Evolutionary conservation across 768 basidiomycete species (phyloP), one percentile per base, ranked within the genome.

Genomic region (Kwoniella mangroviensis): DNA sequence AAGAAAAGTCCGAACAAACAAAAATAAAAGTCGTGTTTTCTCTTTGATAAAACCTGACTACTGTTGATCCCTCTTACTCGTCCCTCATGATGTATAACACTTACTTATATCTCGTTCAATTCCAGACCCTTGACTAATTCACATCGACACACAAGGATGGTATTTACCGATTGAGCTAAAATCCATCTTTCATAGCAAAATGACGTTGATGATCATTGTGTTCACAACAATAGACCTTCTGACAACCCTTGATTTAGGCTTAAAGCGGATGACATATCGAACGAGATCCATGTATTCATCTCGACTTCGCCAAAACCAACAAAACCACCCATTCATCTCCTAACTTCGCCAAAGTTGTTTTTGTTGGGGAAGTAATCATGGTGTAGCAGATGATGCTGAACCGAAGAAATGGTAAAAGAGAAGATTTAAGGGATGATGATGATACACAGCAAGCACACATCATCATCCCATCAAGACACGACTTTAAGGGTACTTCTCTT

Each of bases 381-480:
- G 12, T 57, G 28, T 13, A 21, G 4, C 34, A 34, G 34, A 34
- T 34, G 34, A 34, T 34, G 34, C 34, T 57, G 56, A 34, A 17
- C 19, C 22, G 13, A 10, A 17, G 15, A 13, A 57, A 57, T 4
- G 26, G 22, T 24, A 26, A 26, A 13, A 26, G 26, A 57, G 13
- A 4, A 34, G 6, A 24, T 13, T 26, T 57, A 57, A 26, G 26
- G 24, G 4, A 34, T n/a, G 22, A 49, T n/a, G 22, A 49, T 52
- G 5, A 52, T 15, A 52, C n/a, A 55, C n/a, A 26, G 53, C 53
- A 54, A 24, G 9, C 21, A 54, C 24, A 54, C 24, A 54, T 21
- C n/a, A 54, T 54, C 24, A 54, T 54, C 24, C 21, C 58, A 60
- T 60, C 58, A 60, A 60, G 42, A 60, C 58, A 60, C 58, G 58